Conservation (phyloP, 2,329 filamentous ascomycete species). For the Tolypocladium pustulatum region DNA sequence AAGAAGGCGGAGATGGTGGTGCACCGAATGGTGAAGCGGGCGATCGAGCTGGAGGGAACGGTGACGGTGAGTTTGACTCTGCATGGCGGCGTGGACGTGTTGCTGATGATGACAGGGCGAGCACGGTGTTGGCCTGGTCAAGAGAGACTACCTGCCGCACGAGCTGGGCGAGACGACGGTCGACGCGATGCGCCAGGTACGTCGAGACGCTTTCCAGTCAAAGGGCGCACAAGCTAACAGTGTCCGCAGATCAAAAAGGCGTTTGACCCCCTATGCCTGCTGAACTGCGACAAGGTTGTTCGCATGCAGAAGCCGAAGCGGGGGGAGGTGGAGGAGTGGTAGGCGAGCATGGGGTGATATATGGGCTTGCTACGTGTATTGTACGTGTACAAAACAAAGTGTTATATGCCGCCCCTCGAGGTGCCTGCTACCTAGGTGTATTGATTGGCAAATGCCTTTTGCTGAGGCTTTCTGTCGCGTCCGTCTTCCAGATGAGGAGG, state of each 20-base stretch:
- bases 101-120: constrained; percentile 44
- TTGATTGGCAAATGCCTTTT: background rate
- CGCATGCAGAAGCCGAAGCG: constrained; percentile 40
- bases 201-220: constrained; percentile 8
- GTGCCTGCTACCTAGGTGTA: background rate
- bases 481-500: background rate
- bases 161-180: constrained; percentile 67
- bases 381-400: background rate
- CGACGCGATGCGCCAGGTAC: constrained; percentile 71
- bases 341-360: constrained; percentile 3
- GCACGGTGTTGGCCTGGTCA: constrained; percentile 75
- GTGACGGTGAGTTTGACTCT: constrained; percentile 45
- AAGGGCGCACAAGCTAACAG: background rate
- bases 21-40: constrained; percentile 76
- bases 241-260: constrained; percentile 61
- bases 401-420: no score
- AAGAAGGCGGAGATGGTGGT: constrained; percentile 59
- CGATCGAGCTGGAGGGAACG: constrained; percentile 75
- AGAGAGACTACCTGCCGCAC: constrained; percentile 72
- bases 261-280: constrained; percentile 62
- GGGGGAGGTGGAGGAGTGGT: constrained; percentile 36
- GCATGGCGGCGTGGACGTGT: background rate
- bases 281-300: constrained; percentile 61
- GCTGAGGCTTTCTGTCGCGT: no score
- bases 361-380: background rate